Conservation (phyloP, 257 asterid genomes). For the Plectranthus barbatus region DNA sequence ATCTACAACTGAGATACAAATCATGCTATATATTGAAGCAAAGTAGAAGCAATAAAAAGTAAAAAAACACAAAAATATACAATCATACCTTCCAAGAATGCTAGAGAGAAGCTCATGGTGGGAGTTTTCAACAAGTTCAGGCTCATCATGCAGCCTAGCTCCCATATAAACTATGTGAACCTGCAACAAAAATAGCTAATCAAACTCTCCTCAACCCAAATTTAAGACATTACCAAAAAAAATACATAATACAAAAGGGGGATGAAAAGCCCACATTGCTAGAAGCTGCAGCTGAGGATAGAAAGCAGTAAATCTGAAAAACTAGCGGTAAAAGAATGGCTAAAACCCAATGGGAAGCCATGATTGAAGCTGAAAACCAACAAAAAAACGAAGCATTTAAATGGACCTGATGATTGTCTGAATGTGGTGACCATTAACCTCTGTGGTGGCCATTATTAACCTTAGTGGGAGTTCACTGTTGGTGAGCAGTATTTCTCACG, state of each 20-base stretch:
- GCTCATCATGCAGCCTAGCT: conserved; percentile 13
- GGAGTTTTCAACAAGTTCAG: conserved; percentile 16
- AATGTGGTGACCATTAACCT: neutral
- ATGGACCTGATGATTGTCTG: neutral
- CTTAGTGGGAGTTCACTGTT: conserved; percentile 5
- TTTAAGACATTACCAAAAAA: neutral
- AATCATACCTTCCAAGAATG: conserved; percentile 28
- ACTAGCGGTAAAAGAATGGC: conserved; percentile 11
- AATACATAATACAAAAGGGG: neutral
- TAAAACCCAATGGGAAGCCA: conserved; percentile 18
- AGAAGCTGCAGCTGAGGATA: conserved; percentile 15
- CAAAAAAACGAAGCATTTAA: conserved; percentile 2
- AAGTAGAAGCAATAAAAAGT: neutral
- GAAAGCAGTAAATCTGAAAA: conserved; percentile 3
- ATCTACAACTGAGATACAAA: neutral
- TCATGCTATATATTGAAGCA: neutral
- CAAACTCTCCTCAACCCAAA: neutral
- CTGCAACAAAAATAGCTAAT: conserved; percentile 7
- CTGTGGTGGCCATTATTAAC: neutral
- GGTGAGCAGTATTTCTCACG: neutral
- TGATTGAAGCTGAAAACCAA: neutral
- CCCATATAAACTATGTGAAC: conserved; percentile 34
- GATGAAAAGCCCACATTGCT: conserved; percentile 17
- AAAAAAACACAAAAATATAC: neutral
- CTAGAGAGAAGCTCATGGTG: conserved; percentile 25